These are phyloP conservation scores for Tilletia walkeri DNA, from an alignment of 1,284 basidiomycete genomes.

Conservation along the genomic window DNA sequence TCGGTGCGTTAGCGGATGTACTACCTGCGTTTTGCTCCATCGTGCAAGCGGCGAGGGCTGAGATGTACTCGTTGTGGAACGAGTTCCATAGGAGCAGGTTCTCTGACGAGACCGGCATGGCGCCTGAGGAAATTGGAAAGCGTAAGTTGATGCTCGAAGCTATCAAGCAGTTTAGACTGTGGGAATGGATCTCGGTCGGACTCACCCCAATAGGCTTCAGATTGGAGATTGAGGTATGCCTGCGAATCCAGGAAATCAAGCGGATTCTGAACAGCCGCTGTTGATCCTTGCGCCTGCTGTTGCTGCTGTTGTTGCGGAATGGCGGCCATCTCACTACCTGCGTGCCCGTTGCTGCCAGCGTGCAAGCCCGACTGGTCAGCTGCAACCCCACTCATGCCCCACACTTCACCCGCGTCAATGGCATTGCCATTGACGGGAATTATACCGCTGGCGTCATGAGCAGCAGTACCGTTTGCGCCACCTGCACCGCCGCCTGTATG, in stretches of 20 bases:
- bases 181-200: neutral
- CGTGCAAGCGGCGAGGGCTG: conserved; percentile 1
- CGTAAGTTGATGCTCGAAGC: neutral
- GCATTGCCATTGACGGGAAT: too few relatives aligned
- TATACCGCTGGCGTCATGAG: too few relatives aligned
- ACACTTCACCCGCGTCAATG: too few relatives aligned
- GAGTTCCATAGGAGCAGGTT: conserved; percentile 14
- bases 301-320: neutral
- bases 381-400: neutral
- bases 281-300: neutral
- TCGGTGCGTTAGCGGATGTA: neutral
- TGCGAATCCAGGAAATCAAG: conserved; percentile 9
- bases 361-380: neutral
- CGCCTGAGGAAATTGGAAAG: neutral
- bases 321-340: neutral
- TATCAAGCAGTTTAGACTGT: neutral
- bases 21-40: neutral
- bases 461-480: neutral
- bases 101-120: conserved; percentile 15
- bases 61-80: conserved; percentile 13
- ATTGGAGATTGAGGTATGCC: conserved; percentile 9
- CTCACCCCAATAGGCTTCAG: conserved; percentile 14
- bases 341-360: neutral
- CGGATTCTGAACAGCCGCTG: neutral
- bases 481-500: neutral